Evolutionary conservation across 176 grass and related monocot genomes (phyloP).

Genomic region (Rhynchospora tenuis): DNA sequence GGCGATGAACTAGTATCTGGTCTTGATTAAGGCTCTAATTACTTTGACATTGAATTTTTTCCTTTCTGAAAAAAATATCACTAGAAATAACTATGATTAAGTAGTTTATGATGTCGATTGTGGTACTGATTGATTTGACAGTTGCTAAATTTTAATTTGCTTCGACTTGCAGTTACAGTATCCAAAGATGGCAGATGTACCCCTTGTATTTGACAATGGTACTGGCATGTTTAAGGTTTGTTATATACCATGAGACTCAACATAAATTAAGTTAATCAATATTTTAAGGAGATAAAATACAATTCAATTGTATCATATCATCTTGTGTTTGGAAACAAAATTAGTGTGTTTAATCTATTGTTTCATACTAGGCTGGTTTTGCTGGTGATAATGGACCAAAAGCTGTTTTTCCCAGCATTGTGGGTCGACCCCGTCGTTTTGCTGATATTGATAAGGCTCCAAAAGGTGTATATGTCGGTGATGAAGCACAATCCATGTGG

Average conservation of each 20-base stretch:
- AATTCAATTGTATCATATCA: not conserved
- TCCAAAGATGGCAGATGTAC: slow-evolving; percentile 55
- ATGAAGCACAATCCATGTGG: too few species aligned
- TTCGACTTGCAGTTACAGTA: slow-evolving; percentile 14
- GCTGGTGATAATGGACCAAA: slow-evolving; percentile 85
- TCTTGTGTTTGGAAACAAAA: not conserved
- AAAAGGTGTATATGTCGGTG: too few species aligned
- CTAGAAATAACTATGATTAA: not conserved
- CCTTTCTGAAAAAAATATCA: not conserved
- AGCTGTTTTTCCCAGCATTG: slow-evolving; percentile 85
- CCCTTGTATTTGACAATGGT: slow-evolving; percentile 83
- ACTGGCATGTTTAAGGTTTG: slow-evolving; percentile 90
- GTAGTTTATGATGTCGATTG: not conserved
- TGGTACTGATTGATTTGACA: not conserved
- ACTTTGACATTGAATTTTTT: not conserved
- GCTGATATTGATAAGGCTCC: too few species aligned
- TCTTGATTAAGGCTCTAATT: not conserved
- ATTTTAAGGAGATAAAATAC: not conserved
- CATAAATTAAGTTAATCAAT: not conserved
- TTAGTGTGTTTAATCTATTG: not conserved
- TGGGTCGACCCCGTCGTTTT: slow-evolving; percentile 82
- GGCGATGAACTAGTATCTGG: not conserved
- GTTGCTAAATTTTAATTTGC: not conserved
- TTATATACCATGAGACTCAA: not conserved
- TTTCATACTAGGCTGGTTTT: slow-evolving; percentile 60